phyloP scores from a whole-genome alignment of 768 basidiomycete species.

The Amyloporia xantha region DNA sequence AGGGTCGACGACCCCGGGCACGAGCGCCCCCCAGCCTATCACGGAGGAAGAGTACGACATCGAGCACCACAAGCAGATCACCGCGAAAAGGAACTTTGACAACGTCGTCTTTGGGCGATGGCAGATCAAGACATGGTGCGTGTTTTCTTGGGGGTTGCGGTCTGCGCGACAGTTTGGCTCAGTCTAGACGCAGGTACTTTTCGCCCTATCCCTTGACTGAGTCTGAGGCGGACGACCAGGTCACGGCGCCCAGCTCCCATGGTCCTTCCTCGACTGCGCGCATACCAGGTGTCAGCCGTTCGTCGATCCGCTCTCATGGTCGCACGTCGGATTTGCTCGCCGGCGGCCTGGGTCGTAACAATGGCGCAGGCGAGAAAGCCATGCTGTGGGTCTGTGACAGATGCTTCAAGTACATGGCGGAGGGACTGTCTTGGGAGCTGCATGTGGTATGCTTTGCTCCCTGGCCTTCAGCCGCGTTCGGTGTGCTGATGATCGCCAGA shows the following conservation, averaged over 20 bases:
- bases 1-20: slow-evolving; percentile 10
- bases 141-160: slow-evolving; percentile 9
- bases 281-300: slow-evolving; percentile 43
- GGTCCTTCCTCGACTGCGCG: slow-evolving; percentile 12
- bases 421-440: slow-evolving; percentile 62
- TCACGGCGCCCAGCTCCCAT: slow-evolving; percentile 16
- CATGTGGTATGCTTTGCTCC: slow-evolving; percentile 46
- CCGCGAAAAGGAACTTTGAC: slow-evolving; percentile 77
- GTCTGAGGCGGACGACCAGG: slow-evolving; percentile 49
- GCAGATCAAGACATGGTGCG: slow-evolving; percentile 85
- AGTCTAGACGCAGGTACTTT: slow-evolving; percentile 61
- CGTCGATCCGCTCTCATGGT: slow-evolving; percentile 54
- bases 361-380: slow-evolving; percentile 39
- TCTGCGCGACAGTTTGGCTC: slow-evolving; percentile 1
- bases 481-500: slow-evolving; percentile 12
- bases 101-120: slow-evolving; percentile 80
- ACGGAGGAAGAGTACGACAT: slow-evolving; percentile 69
- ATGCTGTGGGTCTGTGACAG: slow-evolving; percentile 81
- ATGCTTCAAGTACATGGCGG: slow-evolving; percentile 96
- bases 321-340: slow-evolving; percentile 70
- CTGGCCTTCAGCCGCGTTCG: slow-evolving; percentile 1
- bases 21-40: slow-evolving; percentile 25
- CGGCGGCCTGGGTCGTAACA: slow-evolving; percentile 49
- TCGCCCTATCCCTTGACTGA: slow-evolving; percentile 86
- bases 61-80: slow-evolving; percentile 59